Percentiles rank a stretch among this genome's conserved stretches.
These are phyloP conservation scores for Cruciata laevipes DNA, from an alignment of 257 asterid species.

Conservation along the genomic window DNA sequence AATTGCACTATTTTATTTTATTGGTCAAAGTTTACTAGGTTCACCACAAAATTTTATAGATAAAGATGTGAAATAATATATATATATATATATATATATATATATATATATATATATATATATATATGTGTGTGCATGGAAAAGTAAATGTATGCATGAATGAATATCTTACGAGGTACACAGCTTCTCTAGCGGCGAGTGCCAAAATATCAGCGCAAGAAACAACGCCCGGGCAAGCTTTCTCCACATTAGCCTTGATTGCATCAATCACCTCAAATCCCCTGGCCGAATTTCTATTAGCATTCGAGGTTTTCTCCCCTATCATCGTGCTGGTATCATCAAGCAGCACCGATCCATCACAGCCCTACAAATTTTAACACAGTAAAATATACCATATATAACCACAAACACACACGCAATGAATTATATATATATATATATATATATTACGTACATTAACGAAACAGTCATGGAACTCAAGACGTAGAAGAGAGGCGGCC, in stretches of 20 bases:
- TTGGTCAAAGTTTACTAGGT: too few relatives aligned
- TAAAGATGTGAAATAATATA: too few relatives aligned
- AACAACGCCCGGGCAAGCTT: constrained; percentile 59
- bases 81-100: too few relatives aligned
- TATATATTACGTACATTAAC: constrained; percentile 43
- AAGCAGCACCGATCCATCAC: constrained; percentile 67
- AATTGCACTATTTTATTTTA: too few relatives aligned
- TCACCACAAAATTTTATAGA: too few relatives aligned
- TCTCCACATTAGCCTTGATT: constrained; percentile 56
- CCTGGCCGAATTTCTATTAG: constrained; percentile 54
- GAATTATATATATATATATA: too few relatives aligned
- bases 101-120: too few relatives aligned
- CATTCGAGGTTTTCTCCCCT: constrained; percentile 51
- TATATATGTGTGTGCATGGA: too few relatives aligned
- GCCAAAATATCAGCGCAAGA: constrained; percentile 69
- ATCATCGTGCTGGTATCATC: constrained; percentile 46
- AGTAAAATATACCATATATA: too few relatives aligned
- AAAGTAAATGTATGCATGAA: neutral
- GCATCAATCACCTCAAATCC: constrained; percentile 67
- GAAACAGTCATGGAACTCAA: constrained; percentile 77
- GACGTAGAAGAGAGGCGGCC: constrained; percentile 72
- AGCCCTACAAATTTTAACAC: constrained; percentile 34
- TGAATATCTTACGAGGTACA: constrained; percentile 36
- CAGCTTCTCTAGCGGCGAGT: constrained; percentile 67
- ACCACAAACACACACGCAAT: neutral